Conservation (phyloP, 257 asterid species). For the Ehretia macrophylla region DNA sequence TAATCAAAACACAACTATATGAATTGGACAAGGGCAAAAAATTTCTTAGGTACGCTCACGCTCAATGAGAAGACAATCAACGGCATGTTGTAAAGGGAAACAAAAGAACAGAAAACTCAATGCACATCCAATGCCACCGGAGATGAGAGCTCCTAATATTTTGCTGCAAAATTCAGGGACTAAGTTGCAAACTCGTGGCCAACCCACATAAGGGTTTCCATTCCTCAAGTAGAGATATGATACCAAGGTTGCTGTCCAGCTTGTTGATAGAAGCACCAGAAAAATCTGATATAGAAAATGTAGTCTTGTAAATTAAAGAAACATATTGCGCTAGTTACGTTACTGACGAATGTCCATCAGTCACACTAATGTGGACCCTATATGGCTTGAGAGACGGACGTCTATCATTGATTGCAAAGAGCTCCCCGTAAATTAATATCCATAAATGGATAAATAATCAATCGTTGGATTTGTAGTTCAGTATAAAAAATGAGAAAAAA, state of each 20-base stretch:
- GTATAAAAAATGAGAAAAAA: too few species aligned
- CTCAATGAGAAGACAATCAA: too few species aligned
- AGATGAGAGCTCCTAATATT: constrained; percentile 17
- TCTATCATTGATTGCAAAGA: too few species aligned
- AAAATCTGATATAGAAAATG: constrained; percentile 12
- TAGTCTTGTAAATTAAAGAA: background rate
- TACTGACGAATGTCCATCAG: too few species aligned
- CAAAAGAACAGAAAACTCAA: constrained; percentile 18
- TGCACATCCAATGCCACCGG: constrained; percentile 22
- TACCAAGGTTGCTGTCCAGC: constrained; percentile 38
- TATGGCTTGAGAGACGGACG: too few species aligned
- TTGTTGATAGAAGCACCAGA: constrained; percentile 7
- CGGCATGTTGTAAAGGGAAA: background rate
- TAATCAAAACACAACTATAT: too few species aligned
- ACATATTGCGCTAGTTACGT: background rate
- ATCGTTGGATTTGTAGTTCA: too few species aligned
- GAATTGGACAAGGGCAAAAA: too few species aligned
- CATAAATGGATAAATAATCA: too few species aligned
- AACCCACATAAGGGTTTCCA: constrained; percentile 24
- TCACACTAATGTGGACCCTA: too few species aligned
- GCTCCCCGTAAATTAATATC: too few species aligned
- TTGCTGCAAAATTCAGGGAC: constrained; percentile 22
- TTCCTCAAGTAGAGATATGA: constrained; percentile 7
- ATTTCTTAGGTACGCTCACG: too few species aligned
- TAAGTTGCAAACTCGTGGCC: constrained; percentile 24